Conservation (phyloP, 2,329 filamentous ascomycete species). For the Phialophora macrospora region DNA sequence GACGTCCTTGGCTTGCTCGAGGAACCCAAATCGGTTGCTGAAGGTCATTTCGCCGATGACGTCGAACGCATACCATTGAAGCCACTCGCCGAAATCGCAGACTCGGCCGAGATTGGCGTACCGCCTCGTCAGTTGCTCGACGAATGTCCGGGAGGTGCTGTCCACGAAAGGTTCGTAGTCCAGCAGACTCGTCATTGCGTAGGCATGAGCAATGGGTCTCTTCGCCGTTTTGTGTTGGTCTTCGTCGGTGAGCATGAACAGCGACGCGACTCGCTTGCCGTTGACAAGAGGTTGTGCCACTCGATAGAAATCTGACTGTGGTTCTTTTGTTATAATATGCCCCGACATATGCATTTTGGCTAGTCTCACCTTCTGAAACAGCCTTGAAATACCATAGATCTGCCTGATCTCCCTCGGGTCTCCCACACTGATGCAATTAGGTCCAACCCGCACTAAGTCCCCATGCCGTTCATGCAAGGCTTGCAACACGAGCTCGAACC, state of each 20-base stretch:
- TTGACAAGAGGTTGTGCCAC: slow-evolving; percentile 46
- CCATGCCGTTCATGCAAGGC: slow-evolving; percentile 72
- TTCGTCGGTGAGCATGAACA: slow-evolving; percentile 79
- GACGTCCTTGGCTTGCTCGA: slow-evolving; percentile 45
- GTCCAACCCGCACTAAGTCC: slow-evolving; percentile 74
- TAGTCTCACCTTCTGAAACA: slow-evolving; percentile 23
- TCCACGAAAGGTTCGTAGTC: slow-evolving; percentile 72
- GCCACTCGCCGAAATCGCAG: slow-evolving; percentile 46
- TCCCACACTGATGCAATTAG: slow-evolving; percentile 68
- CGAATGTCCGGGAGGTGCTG: slow-evolving; percentile 72
- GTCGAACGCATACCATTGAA: slow-evolving; percentile 47
- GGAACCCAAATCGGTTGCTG: slow-evolving; percentile 44
- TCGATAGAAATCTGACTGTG: slow-evolving; percentile 21
- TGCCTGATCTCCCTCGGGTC: slow-evolving; percentile 63
- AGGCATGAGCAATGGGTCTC: slow-evolving; percentile 74
- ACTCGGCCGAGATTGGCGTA: slow-evolving; percentile 47
- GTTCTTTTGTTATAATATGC: background rate
- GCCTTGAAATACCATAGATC: slow-evolving; percentile 66
- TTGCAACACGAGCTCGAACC: slow-evolving; percentile 31
- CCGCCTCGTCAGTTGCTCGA: slow-evolving; percentile 63
- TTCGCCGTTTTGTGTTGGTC: slow-evolving; percentile 73
- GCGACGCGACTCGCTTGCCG: slow-evolving; percentile 68
- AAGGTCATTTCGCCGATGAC: slow-evolving; percentile 44
- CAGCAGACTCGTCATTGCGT: slow-evolving; percentile 46
- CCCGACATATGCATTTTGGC: background rate